Evolutionary conservation across 1,284 basidiomycete genomes (phyloP).

Genomic region (Malassezia cuniculi): DNA sequence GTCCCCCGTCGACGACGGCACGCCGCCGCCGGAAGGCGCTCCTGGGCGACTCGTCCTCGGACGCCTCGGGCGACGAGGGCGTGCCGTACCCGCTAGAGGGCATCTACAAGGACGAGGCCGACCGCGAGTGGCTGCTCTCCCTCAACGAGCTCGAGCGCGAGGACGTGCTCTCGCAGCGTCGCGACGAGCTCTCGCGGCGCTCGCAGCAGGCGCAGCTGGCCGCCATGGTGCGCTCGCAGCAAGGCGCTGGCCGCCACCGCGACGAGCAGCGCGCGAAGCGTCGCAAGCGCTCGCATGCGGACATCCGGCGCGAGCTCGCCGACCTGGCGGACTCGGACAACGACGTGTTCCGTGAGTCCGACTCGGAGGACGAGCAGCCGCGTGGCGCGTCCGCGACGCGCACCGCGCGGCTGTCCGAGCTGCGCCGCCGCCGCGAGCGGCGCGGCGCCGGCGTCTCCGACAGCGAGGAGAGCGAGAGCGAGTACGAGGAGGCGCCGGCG

Average conservation of each 20-base stretch:
- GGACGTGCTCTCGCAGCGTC: constrained; percentile 62
- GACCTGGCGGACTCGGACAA: constrained; percentile 13
- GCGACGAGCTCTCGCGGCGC: constrained; percentile 66
- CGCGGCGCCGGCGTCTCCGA: constrained; percentile 17
- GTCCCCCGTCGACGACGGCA: constrained; percentile 49
- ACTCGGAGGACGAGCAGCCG: constrained; percentile 13
- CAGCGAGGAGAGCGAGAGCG: constrained; percentile 23
- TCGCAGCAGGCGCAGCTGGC: constrained; percentile 63
- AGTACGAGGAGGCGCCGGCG: constrained; percentile 18
- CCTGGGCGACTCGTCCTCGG: constrained; percentile 26
- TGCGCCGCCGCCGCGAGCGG: constrained; percentile 16
- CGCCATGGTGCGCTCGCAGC: constrained; percentile 59
- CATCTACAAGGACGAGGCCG: constrained; percentile 69
- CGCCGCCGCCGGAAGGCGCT: constrained; percentile 19
- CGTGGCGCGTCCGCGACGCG: constrained; percentile 57
- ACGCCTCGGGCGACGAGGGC: constrained; percentile 16
- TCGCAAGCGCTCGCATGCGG: constrained; percentile 4
- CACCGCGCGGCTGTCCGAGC: constrained; percentile 24
- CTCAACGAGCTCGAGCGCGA: constrained; percentile 81
- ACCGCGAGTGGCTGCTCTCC: constrained; percentile 62
- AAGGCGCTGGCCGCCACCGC: constrained; percentile 43
- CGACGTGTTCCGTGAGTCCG: constrained; percentile 12
- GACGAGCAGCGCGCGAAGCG: constrained; percentile 7
- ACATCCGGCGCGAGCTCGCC: constrained; percentile 13
- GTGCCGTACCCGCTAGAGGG: constrained; percentile 81